These are phyloP conservation scores for Paraglomus brasilianum DNA, from an alignment of 192 early-diverging fungal species.

Conservation along the genomic window DNA sequence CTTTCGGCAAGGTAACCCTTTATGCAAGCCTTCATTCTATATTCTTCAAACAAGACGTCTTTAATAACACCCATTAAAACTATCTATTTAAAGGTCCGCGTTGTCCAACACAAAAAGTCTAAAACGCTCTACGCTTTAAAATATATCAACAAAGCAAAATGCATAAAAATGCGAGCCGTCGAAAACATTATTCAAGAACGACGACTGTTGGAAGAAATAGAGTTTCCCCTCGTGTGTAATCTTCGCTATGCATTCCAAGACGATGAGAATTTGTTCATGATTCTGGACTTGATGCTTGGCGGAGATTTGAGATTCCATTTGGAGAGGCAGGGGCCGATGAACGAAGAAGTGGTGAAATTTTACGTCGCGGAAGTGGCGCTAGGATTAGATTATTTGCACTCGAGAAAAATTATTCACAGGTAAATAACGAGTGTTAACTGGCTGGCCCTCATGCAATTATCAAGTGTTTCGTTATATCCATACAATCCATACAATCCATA, in stretches of 20 bases:
- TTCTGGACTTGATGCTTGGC: constrained; percentile 92
- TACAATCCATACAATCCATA: neutral
- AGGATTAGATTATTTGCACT: constrained; percentile 70
- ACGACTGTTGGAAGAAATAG: constrained; percentile 80
- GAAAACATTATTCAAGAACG: constrained; percentile 92
- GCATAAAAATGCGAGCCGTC: constrained; percentile 81
- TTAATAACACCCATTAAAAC: too few relatives aligned
- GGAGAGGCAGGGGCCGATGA: constrained; percentile 61
- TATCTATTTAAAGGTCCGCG: constrained; percentile 62
- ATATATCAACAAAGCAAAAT: constrained; percentile 95
- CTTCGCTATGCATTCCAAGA: constrained; percentile 96
- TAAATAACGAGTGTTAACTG: constrained; percentile 21
- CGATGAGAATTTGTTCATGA: constrained; percentile 90
- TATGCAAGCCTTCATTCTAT: too few relatives aligned
- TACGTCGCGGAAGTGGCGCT: constrained; percentile 70
- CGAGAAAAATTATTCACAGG: constrained; percentile 68
- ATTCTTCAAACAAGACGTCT: too few relatives aligned
- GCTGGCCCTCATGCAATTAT: neutral
- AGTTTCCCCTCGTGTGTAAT: constrained; percentile 85
- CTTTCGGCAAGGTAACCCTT: constrained; percentile 83
- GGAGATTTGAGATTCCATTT: constrained; percentile 92
- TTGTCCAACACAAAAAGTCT: constrained; percentile 84
- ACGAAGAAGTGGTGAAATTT: constrained; percentile 67
- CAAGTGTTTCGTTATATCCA: neutral
- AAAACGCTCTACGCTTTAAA: constrained; percentile 89